A percentile compares a stretch with the other conserved stretches of the same genome.
Evolutionary conservation across 116 monocot genomes (phyloP).

Genomic region (Dioscorea cayenensis): DNA sequence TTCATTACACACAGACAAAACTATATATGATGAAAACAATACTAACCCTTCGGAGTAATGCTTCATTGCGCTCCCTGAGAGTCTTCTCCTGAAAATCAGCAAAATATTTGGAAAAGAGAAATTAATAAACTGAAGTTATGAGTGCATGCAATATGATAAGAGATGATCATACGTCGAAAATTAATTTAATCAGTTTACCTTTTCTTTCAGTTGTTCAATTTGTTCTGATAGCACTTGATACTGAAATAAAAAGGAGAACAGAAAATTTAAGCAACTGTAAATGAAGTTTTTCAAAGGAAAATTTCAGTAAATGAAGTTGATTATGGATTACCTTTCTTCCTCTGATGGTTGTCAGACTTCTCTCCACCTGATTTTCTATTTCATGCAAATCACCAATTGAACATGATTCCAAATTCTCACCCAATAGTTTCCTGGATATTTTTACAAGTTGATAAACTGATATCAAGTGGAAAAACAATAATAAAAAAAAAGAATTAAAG

Average conservation of each 20-base stretch:
- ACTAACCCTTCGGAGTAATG: too few species aligned
- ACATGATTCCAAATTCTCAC: conserved; percentile 47
- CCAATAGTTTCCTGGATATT: conserved; percentile 43
- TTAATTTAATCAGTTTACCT: conserved; percentile 10
- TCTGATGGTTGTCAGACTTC: conserved; percentile 45
- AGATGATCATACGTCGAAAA: too few species aligned
- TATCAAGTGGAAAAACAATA: neutral
- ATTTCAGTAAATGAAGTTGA: neutral
- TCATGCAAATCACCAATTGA: conserved; percentile 46
- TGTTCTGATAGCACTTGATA: conserved; percentile 15
- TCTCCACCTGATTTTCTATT: conserved; percentile 48
- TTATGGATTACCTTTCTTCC: conserved; percentile 35
- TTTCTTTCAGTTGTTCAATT: conserved; percentile 23
- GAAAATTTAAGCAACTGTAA: neutral
- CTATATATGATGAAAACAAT: too few species aligned
- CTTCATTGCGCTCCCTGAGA: too few species aligned
- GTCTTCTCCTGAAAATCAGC: neutral
- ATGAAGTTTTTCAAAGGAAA: neutral
- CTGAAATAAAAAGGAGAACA: neutral
- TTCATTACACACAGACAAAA: too few species aligned
- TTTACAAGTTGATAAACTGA: neutral
- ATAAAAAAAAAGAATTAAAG: neutral
- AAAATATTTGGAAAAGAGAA: neutral
- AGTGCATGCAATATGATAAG: neutral
- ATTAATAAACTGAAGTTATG: neutral